Base-by-base conservation (phyloP, 768 basidiomycete species). In the Strobilomyces confusus region DNA sequence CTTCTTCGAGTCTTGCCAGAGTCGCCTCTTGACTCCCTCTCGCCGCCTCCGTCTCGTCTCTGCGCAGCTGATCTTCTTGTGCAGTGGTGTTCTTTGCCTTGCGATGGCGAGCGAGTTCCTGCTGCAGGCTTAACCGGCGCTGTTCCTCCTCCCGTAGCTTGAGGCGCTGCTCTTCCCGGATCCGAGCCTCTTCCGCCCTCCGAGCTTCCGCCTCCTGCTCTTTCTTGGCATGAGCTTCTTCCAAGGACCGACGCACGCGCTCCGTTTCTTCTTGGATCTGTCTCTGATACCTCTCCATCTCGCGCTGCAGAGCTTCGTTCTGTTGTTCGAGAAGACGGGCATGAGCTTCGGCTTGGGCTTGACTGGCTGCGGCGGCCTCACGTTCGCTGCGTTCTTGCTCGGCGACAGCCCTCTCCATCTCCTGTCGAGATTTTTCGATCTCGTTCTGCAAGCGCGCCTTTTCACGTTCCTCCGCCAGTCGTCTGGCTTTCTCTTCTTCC, bases 61-160 rank as follows among this genome's bases (percentile, higher is more conserved):
- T 55, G 22, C 54, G 58, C 22, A 6, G 43, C 19, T 59, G 57
- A 15, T 64, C 69, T 40, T 48, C 56, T 37, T 52, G 57, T 36
- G 43, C 25, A n/a, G 25, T 48, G 41, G 47, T 48, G 20, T 59
- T 44, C 44, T 60, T 69, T 33, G 50, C 53, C 48, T 50, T 62
- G 8, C 56, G 63, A 29, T 65, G 51, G 29, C 60, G 62, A 9
- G 50, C 45, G 46, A 71, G 63, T 44, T 69, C 62, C 12, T 64
- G 63, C 30, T 69, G 63, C 42, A 69, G 51, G 25, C 40, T 46
- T 25, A 37, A 23, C 42, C 69, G 61, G 13, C 51, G 67, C 9
- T 54, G 50, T 54, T 69, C 70, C 34, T 70, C 70, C 36, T 71
- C 67, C 8, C 48, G 65, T 26, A 70, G 55, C 34, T 29, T 64